Conservation (phyloP, 2,329 filamentous ascomycete genomes). For the Epichloe gansuensis region DNA sequence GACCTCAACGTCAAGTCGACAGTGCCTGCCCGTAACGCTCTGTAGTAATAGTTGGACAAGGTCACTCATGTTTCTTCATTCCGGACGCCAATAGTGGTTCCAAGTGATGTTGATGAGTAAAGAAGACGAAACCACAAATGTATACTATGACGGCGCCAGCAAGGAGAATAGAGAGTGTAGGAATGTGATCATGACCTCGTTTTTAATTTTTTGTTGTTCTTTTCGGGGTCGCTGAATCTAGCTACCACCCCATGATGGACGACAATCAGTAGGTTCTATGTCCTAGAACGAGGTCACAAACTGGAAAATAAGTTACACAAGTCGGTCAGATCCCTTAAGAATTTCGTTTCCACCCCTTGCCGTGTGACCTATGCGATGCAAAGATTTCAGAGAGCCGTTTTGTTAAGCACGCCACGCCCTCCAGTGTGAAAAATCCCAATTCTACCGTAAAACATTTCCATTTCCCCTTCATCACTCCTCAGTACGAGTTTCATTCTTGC, state of each 20-base stretch:
- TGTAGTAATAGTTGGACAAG: no score
- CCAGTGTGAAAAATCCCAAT: constrained; percentile 10
- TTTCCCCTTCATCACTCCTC: constrained; percentile 4
- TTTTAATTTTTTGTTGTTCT: constrained; percentile 15
- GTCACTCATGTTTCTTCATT: no score
- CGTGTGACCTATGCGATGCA: constrained; percentile 26
- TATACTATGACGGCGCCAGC: no score
- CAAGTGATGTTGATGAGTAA: no score
- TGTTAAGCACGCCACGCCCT: constrained; percentile 24
- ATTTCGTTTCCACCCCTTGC: constrained; percentile 10
- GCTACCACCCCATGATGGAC: constrained; percentile 19
- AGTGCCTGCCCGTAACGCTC: no score
- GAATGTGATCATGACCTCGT: constrained; percentile 25
- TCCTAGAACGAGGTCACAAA: constrained; percentile 24
- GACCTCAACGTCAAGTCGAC: no score
- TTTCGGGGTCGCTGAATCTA: constrained; percentile 18
- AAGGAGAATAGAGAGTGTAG: no score
- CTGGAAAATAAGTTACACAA: constrained; percentile 24
- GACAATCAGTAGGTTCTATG: constrained; percentile 12
- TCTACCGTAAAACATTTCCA: constrained; percentile 2
- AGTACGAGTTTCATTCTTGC: constrained; percentile 2
- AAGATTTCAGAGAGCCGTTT: constrained; percentile 16
- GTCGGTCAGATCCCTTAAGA: constrained; percentile 20
- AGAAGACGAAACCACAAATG: neutral
- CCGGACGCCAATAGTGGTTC: no score